Percentiles rank a stretch among this genome's conserved stretches.
Evolutionary conservation across 2,329 filamentous ascomycete species (phyloP).

Genomic region (Arthroderma sp.): DNA sequence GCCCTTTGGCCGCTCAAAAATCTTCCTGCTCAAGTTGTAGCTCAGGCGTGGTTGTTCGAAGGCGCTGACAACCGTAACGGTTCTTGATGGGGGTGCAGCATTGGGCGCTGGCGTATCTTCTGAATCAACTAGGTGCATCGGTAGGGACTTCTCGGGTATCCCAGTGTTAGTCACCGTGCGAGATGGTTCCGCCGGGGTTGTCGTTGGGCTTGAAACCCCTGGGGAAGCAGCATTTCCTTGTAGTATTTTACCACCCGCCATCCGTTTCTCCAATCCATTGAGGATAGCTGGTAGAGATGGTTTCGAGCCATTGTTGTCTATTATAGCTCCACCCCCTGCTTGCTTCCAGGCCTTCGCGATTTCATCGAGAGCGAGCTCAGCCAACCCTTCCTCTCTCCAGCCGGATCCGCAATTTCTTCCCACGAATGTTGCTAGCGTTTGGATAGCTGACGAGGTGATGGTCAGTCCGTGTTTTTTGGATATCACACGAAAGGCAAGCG

Average conservation of each 20-base stretch:
- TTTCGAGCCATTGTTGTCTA: slow-evolving; percentile 64
- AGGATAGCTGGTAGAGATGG: slow-evolving; percentile 62
- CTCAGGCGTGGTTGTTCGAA: slow-evolving; percentile 60
- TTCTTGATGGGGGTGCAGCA: slow-evolving; percentile 50
- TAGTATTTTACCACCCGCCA: slow-evolving; percentile 58
- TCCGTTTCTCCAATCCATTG: slow-evolving; percentile 70
- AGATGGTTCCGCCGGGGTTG: slow-evolving; percentile 23
- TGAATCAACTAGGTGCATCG: neutral
- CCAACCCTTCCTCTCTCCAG: slow-evolving; percentile 92
- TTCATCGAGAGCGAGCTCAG: slow-evolving; percentile 85
- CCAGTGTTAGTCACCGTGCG: neutral
- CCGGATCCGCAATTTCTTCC: slow-evolving; percentile 86
- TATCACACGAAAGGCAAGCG: slow-evolving; percentile 85
- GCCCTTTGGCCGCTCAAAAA: slow-evolving; percentile 63
- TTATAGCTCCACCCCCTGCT: slow-evolving; percentile 74
- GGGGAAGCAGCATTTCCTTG: slow-evolving; percentile 42
- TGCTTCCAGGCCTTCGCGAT: slow-evolving; percentile 86
- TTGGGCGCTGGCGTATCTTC: neutral
- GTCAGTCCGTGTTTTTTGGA: slow-evolving; percentile 97
- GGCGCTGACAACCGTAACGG: slow-evolving; percentile 71
- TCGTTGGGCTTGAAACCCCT: slow-evolving; percentile 50
- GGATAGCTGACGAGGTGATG: slow-evolving; percentile 72
- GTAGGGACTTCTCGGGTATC: neutral
- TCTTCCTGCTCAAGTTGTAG: slow-evolving; percentile 54
- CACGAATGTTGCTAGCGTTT: slow-evolving; percentile 75